Conservation (phyloP, 352 stramenopile species). For the Phytophthora idaei region DNA sequence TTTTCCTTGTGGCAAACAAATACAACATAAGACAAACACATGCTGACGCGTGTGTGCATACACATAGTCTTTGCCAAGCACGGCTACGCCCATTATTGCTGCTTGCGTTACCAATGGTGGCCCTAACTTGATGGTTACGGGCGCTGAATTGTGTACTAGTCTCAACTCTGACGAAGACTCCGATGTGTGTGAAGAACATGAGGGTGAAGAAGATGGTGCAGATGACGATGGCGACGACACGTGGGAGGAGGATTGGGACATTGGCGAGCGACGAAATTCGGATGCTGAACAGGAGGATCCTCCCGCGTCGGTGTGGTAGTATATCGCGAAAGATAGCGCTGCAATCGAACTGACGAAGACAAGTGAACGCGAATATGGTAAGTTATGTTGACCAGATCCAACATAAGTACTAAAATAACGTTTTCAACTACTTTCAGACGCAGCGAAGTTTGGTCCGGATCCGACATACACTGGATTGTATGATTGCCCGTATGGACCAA, state of each 20-base stretch:
- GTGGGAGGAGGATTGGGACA: neutral
- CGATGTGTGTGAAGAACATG: no score
- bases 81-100: no score
- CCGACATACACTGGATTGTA: neutral
- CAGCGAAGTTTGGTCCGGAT: neutral
- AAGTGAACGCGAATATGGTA: neutral
- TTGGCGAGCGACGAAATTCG: neutral
- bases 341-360: conserved; percentile 1
- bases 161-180: neutral
- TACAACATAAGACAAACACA: no score
- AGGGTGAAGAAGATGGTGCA: no score
- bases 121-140: neutral
- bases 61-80: no score
- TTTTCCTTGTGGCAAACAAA: no score
- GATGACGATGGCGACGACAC: neutral
- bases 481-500: neutral
- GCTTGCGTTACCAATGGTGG: neutral
- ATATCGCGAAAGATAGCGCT: neutral
- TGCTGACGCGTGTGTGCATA: no score
- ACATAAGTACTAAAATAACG: neutral
- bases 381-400: neutral
- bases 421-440: neutral
- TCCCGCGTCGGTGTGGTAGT: neutral
- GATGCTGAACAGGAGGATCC: neutral
- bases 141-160: neutral